Base-by-base conservation (phyloP, 345 rosid species). In the Raphanus sativus region DNA sequence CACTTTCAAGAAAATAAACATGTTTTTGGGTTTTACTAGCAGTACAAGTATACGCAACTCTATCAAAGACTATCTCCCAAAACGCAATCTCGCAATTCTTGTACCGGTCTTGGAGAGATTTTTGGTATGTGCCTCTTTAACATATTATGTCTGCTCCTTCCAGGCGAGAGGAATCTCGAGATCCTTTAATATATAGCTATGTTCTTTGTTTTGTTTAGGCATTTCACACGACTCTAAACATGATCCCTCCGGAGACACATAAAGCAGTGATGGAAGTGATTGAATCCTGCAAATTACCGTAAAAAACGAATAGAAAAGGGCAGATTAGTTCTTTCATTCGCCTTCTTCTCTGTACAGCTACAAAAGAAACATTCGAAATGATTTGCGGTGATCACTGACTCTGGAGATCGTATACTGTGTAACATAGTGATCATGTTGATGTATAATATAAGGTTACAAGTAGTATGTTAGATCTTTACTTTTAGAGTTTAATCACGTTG, bases 101-200 rank as follows among this genome's bases (percentile, higher is more conserved):
- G 96, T 96, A 72, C 98, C 99, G 0, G 98, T 93, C 30, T 80
- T 96, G 86, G 97, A 96, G 77, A 96, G 96, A 91, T 96, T 96
- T 81, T 90, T 93, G 99, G 99, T 96, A 91, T 75, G 90, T 78
- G 26, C 69, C 70, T 81, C 54, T 75, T 62, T 55, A 75, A 70
- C 69, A 71, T 24, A 65, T 34, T 38, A 34, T 64, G 9, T 69
- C 62, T 71, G 15, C 38, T 58, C 45, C 0, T 68, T 73, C 63
- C 26, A 62, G 50, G 69, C 55, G 36, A 50, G 48, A 13, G 34
- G 32, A 33, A 32, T 16, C 25, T 25, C 71, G 62, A 29, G 55
- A 30, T 70, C 50, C 48, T 65, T 74, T 76, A 15, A 62, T 33
- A 38, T 45, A 66, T 45, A 66, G 25, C 32, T 67, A 13, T 34